Base-by-base conservation (phyloP, 2,329 filamentous ascomycete genomes). In the Alternaria sp. region DNA sequence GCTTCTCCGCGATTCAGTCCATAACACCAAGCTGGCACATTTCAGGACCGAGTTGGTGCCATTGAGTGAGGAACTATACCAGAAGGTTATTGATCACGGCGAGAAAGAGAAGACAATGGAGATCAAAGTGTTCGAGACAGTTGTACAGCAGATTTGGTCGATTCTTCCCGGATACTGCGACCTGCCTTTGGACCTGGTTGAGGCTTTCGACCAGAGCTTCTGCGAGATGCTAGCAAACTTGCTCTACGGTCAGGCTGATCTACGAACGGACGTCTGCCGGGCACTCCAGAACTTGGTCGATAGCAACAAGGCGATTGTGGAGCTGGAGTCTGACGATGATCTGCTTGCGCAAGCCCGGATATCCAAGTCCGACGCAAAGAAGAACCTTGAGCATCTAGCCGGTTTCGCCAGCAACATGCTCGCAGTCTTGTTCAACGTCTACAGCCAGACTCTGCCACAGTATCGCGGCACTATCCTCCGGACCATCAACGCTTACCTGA, bases 341-440 rank as follows among this genome's bases (percentile, higher is more conserved):
- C 81, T 97, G 21, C 84, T 96, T 36, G 84, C 93, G 12, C 92
- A 95, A 77, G 91, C 91, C 72, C 87, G 94, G 53, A 87, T 97
- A 13, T 89, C 91, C 5, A 93, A 91, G 77, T 87, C 85, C 5
- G 85, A 89, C 43, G 95, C 96, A 0, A 84, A 89, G 77, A 90
- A 90, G 80, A 97, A 97, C 76, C 82, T 98, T 43, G 83, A 88
- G n/a, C 90, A 97, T 77, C 85, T 99, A 12, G 89, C 92, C 15
- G 83, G 84, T 1, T 94, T 96, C 75, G 87, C 95, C 1, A 91
- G 91, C 64, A 98, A 98, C 73, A 87, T 99, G 81, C 88, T 99
- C 45, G 94, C 96, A 7, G 95, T 98, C 0, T 84, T 99, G n/a
- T 98, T 99, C 85, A 99, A 99, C 77, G 95, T 99, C 47, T 99